Conservation (phyloP, 2,329 filamentous ascomycete genomes). For the Clonostachys byssicola region DNA sequence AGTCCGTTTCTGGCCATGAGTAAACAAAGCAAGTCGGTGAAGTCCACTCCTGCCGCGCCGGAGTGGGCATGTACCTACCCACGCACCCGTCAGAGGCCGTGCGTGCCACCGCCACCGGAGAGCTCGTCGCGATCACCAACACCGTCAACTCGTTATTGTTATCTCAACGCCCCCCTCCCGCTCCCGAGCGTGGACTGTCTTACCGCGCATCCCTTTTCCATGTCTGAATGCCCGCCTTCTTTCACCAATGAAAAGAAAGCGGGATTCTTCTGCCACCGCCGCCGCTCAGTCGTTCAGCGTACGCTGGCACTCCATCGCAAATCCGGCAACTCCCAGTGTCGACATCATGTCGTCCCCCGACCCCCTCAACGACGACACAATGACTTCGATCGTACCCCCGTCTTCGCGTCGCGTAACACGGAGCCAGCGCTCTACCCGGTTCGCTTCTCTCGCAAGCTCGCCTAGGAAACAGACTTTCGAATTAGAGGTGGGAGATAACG, state of each 20-base stretch:
- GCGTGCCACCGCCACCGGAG: too few relatives aligned
- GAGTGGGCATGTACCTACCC: too few relatives aligned
- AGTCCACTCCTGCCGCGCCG: too few relatives aligned
- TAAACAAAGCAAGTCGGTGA: too few relatives aligned
- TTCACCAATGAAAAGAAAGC: constrained; percentile 20
- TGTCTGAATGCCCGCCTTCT: constrained; percentile 4
- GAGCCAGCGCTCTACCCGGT: constrained; percentile 31
- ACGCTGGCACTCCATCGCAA: constrained; percentile 27
- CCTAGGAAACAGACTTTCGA: constrained; percentile 54
- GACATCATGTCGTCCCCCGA: constrained; percentile 47
- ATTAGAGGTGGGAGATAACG: constrained; percentile 47
- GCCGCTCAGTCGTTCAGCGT: constrained; percentile 17
- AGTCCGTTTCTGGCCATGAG: too few relatives aligned
- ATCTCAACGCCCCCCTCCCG: too few relatives aligned
- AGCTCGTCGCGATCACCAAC: too few relatives aligned
- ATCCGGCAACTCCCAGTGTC: constrained; percentile 28
- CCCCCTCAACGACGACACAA: constrained; percentile 37
- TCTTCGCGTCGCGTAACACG: constrained; percentile 36
- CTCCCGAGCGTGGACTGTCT: background rate
- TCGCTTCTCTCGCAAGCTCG: constrained; percentile 32
- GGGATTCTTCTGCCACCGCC: constrained; percentile 9
- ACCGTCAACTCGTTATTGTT: too few relatives aligned
- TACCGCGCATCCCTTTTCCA: constrained; percentile 11
- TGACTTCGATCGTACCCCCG: constrained; percentile 24
- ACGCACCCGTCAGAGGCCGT: too few relatives aligned